These are phyloP conservation scores for Lippia alba DNA, from an alignment of 305 asterid genomes.

Conservation along the genomic window DNA sequence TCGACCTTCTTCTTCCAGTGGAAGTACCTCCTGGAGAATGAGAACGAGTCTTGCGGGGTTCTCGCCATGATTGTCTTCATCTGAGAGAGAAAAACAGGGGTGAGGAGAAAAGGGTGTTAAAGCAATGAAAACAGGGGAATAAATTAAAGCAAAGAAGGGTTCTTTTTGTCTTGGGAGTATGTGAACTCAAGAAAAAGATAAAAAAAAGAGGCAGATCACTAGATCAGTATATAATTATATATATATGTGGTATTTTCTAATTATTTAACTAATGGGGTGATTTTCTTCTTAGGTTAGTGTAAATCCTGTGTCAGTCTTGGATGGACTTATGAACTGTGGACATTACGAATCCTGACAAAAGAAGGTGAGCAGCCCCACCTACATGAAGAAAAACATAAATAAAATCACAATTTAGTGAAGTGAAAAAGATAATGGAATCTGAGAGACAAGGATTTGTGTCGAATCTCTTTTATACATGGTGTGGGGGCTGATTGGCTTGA, in stretches of 20 bases:
- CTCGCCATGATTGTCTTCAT: slow-evolving; percentile 86
- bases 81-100: neutral
- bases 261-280: slow-evolving; percentile 25
- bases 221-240: too few relatives aligned
- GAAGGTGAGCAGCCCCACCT: slow-evolving; percentile 76
- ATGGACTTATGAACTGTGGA: slow-evolving; percentile 31
- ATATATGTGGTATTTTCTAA: slow-evolving; percentile 8
- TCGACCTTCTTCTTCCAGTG: slow-evolving; percentile 59
- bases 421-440: slow-evolving; percentile 26
- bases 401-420: neutral
- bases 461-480: slow-evolving; percentile 18
- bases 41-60: slow-evolving; percentile 72
- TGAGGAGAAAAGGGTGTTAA: neutral
- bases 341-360: slow-evolving; percentile 53
- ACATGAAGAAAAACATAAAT: slow-evolving; percentile 34
- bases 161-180: slow-evolving; percentile 34
- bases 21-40: slow-evolving; percentile 80
- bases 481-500: slow-evolving; percentile 35
- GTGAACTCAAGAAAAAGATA: slow-evolving; percentile 8
- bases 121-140: slow-evolving; percentile 21
- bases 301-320: slow-evolving; percentile 34
- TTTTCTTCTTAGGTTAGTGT: slow-evolving; percentile 32
- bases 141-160: slow-evolving; percentile 29
- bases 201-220: slow-evolving; percentile 7
- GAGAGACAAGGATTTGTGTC: slow-evolving; percentile 39